Base-by-base conservation (phyloP, 805 yeast species). In the Kurtzmaniella cleridarum region DNA sequence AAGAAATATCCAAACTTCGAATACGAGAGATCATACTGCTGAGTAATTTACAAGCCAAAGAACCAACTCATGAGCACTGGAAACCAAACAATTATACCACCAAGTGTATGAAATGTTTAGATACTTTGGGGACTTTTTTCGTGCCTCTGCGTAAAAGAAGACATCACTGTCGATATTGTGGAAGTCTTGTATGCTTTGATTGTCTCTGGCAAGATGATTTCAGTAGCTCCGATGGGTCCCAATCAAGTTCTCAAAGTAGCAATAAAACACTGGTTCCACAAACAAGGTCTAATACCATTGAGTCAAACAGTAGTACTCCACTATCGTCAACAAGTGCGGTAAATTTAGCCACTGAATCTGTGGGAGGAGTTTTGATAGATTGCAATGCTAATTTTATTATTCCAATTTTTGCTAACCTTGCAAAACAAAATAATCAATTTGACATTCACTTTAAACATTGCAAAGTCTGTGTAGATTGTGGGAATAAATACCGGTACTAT, bases 61-160 rank as follows among this genome's bases (percentile, higher is more conserved):
- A 73, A 46, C 79, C 80, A 12, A 69, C 75, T 8, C 78, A 69
- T 38, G 51, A 55, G 11, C 79, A 75, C 51, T 76, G 81, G 81
- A 67, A 67, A 43, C 71, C 75, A 15, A 69, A 76, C 52, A 50
- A 47, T 33, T 54, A 51, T 38, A 53, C 69, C n/a, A 45, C 52
- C 38, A 57, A 58, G 36, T 76, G 81, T 53, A 55, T 62, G 64
- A 59, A 58, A 41, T 67, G 73, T 42, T 63, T 66, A 41, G 55
- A 54, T 27, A 48, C 50, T 8, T 66, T 67, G 42, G 57, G 62
- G 30, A 49, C 47, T 32, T 54, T 55, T 28, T 58, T 61, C 44
- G 48, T 44, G 33, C 62, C 62, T 15, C 48, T 40, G 30, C 47
- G 66, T 13, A 51, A 43, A 32, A 42, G 62, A 28, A 60, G 70